Percentiles rank a stretch among this genome's conserved stretches.
phyloP scores from a whole-genome alignment of 2,329 filamentous ascomycete genomes.

The Trichoderma sp. region DNA sequence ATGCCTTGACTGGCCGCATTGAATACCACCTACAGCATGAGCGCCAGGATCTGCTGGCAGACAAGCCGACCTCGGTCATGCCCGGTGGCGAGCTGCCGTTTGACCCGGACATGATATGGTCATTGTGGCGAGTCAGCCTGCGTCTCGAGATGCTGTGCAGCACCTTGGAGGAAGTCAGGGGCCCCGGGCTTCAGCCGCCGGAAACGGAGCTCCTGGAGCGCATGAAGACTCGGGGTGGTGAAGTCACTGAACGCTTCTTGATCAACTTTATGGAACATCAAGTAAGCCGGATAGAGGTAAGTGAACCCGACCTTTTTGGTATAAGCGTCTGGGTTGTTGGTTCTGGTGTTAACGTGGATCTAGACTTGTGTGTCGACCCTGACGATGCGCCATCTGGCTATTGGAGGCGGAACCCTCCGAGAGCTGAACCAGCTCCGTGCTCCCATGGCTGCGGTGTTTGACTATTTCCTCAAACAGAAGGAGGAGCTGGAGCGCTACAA shows the following conservation, averaged over 20 bases:
- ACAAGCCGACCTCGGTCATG: constrained; percentile 63
- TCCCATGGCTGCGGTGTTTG: constrained; percentile 74
- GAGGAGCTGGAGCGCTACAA: constrained; percentile 66
- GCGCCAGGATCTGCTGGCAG: constrained; percentile 47
- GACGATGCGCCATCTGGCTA: constrained; percentile 74
- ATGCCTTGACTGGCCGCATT: constrained; percentile 79
- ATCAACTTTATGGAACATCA: constrained; percentile 92
- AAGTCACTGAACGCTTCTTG: constrained; percentile 86
- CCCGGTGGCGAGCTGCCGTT: constrained; percentile 70
- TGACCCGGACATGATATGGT: constrained; percentile 84
- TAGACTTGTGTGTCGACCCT: constrained; percentile 82
- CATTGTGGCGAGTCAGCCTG: constrained; percentile 84
- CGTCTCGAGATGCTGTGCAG: constrained; percentile 93
- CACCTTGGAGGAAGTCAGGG: constrained; percentile 72
- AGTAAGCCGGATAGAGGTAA: constrained; percentile 91
- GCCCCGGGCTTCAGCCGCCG: constrained; percentile 69
- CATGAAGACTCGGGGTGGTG: constrained; percentile 68
- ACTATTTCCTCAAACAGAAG: constrained; percentile 62
- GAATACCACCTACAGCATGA: constrained; percentile 64
- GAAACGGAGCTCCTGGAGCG: constrained; percentile 81
- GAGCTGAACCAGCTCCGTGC: constrained; percentile 72
- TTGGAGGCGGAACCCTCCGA: constrained; percentile 64
- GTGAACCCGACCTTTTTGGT: constrained; percentile 34
- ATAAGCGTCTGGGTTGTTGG: not conserved
- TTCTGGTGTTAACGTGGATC: constrained; percentile 8